Conservation (phyloP, 805 yeast species). For the Phaffomyces thermotolerans region DNA sequence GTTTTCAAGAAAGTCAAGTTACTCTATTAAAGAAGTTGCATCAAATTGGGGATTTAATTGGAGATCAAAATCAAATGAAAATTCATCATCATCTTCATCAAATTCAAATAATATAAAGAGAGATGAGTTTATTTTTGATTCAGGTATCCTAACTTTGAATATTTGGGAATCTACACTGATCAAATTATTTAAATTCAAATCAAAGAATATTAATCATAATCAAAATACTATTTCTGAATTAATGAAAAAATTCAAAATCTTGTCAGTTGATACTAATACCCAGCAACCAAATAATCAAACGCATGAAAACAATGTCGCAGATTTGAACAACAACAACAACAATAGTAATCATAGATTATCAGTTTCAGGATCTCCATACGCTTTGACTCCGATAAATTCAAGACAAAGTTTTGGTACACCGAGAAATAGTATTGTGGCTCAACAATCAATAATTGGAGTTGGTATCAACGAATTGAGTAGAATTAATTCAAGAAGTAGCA, state of each 20-base stretch:
- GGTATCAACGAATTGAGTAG: constrained; percentile 12
- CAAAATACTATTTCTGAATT: constrained; percentile 35
- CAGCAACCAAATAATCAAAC: not conserved
- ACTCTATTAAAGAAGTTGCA: constrained; percentile 27
- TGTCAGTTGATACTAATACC: constrained; percentile 4
- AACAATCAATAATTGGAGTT: constrained; percentile 1
- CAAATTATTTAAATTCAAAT: constrained; percentile 28
- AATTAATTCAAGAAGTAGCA: constrained; percentile 17
- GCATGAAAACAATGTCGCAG: not conserved
- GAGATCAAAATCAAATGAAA: constrained; percentile 6
- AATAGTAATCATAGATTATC: constrained; percentile 5
- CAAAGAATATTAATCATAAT: constrained; percentile 24
- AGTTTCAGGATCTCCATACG: constrained; percentile 18
- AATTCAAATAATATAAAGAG: constrained; percentile 1
- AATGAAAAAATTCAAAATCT: constrained; percentile 30
- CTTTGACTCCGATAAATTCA: constrained; percentile 23
- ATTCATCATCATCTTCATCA: not conserved
- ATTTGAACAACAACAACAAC: constrained; percentile 1
- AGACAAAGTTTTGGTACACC: constrained; percentile 23
- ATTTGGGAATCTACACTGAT: constrained; percentile 17
- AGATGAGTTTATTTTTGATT: constrained; percentile 13
- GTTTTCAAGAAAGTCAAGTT: constrained; percentile 21
- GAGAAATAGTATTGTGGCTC: constrained; percentile 17
- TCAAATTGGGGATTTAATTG: constrained; percentile 31
- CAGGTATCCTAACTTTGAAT: constrained; percentile 14